A percentile compares a stretch with the other conserved stretches of the same genome.
phyloP scores from a whole-genome alignment of 805 yeast species.

The Candida arabinofermentans region DNA sequence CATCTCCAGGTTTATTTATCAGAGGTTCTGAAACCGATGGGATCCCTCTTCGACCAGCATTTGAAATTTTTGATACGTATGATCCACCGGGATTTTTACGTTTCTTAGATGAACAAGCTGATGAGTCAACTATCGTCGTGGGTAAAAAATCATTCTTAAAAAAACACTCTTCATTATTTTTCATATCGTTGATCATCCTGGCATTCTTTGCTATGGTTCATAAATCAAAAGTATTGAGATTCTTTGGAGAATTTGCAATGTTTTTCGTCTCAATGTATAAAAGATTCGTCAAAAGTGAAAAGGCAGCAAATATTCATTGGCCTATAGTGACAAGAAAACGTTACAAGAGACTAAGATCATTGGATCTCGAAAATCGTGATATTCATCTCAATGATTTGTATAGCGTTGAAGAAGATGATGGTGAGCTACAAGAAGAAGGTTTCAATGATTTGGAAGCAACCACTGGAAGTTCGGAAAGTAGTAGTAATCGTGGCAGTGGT shows the following conservation, averaged over 20 bases:
- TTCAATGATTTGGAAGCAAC: not conserved
- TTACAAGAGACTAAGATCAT: slow-evolving; percentile 22
- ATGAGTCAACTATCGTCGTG: slow-evolving; percentile 41
- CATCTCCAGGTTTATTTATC: slow-evolving; percentile 43
- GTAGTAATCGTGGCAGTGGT: not conserved
- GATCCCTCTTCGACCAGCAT: slow-evolving; percentile 40
- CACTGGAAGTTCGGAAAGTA: not conserved
- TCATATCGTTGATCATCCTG: slow-evolving; percentile 4
- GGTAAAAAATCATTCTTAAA: slow-evolving; percentile 33
- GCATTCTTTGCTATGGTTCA: slow-evolving; percentile 10
- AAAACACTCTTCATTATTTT: slow-evolving; percentile 11
- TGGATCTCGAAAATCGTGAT: slow-evolving; percentile 21
- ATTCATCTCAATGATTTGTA: slow-evolving; percentile 1
- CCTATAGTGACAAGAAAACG: slow-evolving; percentile 16
- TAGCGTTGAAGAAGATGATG: not conserved
- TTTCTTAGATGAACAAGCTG: slow-evolving; percentile 28
- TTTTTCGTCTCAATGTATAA: slow-evolving; percentile 12
- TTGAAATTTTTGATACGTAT: slow-evolving; percentile 19
- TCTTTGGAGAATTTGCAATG: slow-evolving; percentile 15
- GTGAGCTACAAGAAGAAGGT: not conserved
- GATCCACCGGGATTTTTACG: slow-evolving; percentile 20
- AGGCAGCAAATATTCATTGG: slow-evolving; percentile 18
- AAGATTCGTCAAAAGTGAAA: slow-evolving; percentile 3
- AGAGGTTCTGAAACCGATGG: slow-evolving; percentile 52
- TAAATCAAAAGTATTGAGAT: slow-evolving; percentile 15